A percentile compares a stretch with the other conserved stretches of the same genome.
Conservation (phyloP, 2,329 filamentous ascomycete genomes). For the Xylariaceae sp. region DNA sequence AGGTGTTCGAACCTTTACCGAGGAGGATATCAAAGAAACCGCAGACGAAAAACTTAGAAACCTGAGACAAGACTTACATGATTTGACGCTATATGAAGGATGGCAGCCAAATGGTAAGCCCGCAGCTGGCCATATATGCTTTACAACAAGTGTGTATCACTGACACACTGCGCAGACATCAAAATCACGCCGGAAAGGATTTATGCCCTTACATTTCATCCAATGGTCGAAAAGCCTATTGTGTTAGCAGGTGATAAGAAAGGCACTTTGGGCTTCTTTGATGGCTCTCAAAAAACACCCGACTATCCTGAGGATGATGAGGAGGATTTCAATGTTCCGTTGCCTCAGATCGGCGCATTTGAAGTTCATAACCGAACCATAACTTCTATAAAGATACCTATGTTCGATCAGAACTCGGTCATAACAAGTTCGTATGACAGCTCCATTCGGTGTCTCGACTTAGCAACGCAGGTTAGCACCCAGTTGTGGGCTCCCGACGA, state of each 20-base stretch:
- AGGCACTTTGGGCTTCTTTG: slow-evolving; percentile 87
- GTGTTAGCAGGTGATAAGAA: slow-evolving; percentile 95
- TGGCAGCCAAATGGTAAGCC: slow-evolving; percentile 78
- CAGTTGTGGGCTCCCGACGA: slow-evolving; percentile 81
- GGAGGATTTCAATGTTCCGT: slow-evolving; percentile 68
- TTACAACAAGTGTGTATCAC: neutral
- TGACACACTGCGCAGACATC: slow-evolving; percentile 64
- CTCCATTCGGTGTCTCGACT: slow-evolving; percentile 84
- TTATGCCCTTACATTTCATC: slow-evolving; percentile 89
- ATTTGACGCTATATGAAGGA: slow-evolving; percentile 78
- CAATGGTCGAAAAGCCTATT: slow-evolving; percentile 81
- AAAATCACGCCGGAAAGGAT: slow-evolving; percentile 89
- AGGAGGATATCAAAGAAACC: slow-evolving; percentile 82
- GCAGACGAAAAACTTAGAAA: slow-evolving; percentile 76
- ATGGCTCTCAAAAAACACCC: slow-evolving; percentile 74
- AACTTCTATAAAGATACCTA: slow-evolving; percentile 79
- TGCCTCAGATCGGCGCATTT: slow-evolving; percentile 85
- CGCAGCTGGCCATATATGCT: neutral
- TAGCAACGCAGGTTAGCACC: slow-evolving; percentile 77
- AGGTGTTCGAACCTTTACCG: slow-evolving; percentile 82
- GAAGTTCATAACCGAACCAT: slow-evolving; percentile 92
- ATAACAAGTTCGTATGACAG: slow-evolving; percentile 93
- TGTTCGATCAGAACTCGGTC: slow-evolving; percentile 73
- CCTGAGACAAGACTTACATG: slow-evolving; percentile 77
- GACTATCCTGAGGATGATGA: slow-evolving; percentile 64